Evolutionary conservation across 2,329 filamentous ascomycete species (phyloP).

Genomic region (Aspergillus ustus): DNA sequence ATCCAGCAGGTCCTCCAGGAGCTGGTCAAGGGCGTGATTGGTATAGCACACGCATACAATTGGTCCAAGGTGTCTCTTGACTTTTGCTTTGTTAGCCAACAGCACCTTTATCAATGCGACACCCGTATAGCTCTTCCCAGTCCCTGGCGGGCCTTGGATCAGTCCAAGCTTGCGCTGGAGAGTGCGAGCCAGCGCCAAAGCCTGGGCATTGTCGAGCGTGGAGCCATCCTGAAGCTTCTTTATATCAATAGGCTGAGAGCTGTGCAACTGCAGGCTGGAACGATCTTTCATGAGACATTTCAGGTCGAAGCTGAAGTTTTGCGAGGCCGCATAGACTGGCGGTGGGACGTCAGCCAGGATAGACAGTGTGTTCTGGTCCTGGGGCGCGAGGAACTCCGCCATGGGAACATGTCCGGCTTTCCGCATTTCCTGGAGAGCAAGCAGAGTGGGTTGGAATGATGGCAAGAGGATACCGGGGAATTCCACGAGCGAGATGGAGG

Average conservation of each 20-base stretch:
- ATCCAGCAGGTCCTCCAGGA: conserved; percentile 64
- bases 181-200: conserved; percentile 23
- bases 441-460: conserved; percentile 62
- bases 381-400: conserved; percentile 45
- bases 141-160: conserved; percentile 37
- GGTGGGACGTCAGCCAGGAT: conserved; percentile 34
- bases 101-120: conserved; percentile 34
- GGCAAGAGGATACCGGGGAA: conserved; percentile 65
- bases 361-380: conserved; percentile 31
- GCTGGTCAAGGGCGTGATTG: conserved; percentile 61
- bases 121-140: conserved; percentile 35
- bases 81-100: conserved; percentile 22
- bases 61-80: conserved; percentile 42
- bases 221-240: conserved; percentile 23
- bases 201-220: conserved; percentile 28
- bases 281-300: conserved; percentile 32
- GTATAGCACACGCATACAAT: conserved; percentile 57
- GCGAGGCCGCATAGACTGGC: conserved; percentile 56
- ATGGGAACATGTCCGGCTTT: conserved; percentile 54
- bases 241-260: conserved; percentile 21
- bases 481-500: conserved; percentile 55
- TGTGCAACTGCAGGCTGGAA: conserved; percentile 24
- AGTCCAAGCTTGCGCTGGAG: conserved; percentile 26
- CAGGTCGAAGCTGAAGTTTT: conserved; percentile 55
- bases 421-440: conserved; percentile 60